A percentile compares a stretch with the other conserved stretches of the same genome.
Conservation (phyloP, 495 filamentous ascomycete genomes). For the Talaromyces liani region DNA sequence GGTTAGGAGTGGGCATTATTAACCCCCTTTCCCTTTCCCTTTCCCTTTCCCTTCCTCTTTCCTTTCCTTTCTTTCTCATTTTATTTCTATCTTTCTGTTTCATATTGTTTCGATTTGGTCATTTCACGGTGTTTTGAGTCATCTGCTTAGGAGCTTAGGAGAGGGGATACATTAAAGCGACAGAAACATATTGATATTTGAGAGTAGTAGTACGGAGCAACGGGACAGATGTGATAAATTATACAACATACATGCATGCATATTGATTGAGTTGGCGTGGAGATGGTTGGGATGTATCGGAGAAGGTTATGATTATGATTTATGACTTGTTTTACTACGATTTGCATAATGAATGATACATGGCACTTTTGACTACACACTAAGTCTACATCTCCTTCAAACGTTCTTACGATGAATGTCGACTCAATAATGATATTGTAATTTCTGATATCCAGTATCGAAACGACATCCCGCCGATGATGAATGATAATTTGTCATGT, state of each 20-base stretch:
- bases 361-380: background rate
- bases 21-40: background rate
- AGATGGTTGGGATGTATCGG: background rate
- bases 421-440: background rate
- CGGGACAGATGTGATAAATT: background rate
- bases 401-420: background rate
- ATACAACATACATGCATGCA: background rate
- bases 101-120: too few species aligned
- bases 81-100: too few species aligned
- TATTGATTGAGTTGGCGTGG: background rate
- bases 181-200: background rate
- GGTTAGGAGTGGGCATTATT: conserved; percentile 23
- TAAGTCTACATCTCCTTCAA: too few species aligned
- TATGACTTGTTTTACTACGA: background rate
- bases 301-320: background rate
- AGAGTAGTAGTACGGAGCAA: background rate
- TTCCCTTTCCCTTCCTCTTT: conserved; percentile 6
- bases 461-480: conserved; percentile 36
- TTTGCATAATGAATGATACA: background rate
- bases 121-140: background rate
- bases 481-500: conserved; percentile 36
- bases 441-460: background rate
- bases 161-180: background rate
- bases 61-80: too few species aligned
- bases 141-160: background rate